Conservation (phyloP, 2,329 filamentous ascomycete genomes). For the Beauveria caledonica region DNA sequence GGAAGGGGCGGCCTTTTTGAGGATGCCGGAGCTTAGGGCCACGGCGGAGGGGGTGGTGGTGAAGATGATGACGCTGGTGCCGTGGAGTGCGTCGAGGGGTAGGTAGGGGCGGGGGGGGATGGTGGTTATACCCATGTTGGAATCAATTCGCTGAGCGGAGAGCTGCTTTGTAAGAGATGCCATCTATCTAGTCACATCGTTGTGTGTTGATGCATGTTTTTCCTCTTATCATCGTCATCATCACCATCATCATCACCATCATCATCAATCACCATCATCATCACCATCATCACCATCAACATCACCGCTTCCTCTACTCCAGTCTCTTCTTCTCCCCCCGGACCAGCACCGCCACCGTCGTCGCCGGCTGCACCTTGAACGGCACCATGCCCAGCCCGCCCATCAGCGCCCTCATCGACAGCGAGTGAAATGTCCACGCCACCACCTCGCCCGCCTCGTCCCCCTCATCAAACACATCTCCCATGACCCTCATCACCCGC, state of each 20-base stretch:
- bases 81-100: not conserved
- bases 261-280: not conserved
- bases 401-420: slow-evolving; percentile 35
- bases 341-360: slow-evolving; percentile 48
- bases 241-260: not conserved
- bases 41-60: slow-evolving; percentile 6
- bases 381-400: slow-evolving; percentile 32
- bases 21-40: not conserved
- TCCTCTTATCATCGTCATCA: not conserved
- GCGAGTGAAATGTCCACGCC: slow-evolving; percentile 43
- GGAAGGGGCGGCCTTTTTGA: not conserved
- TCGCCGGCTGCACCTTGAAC: slow-evolving; percentile 41
- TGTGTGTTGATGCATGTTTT: too few species aligned
- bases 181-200: too few species aligned
- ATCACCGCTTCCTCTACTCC: not conserved
- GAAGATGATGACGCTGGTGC: slow-evolving; percentile 7
- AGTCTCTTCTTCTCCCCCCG: slow-evolving; percentile 27
- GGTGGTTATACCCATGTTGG: not conserved
- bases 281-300: not conserved
- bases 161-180: too few species aligned
- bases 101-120: not conserved
- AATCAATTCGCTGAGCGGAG: not conserved
- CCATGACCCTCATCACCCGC: slow-evolving; percentile 33
- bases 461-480: slow-evolving; percentile 37
- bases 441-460: slow-evolving; percentile 27